phyloP scores from a whole-genome alignment of 768 basidiomycete genomes.

The Daedalea quercina region DNA sequence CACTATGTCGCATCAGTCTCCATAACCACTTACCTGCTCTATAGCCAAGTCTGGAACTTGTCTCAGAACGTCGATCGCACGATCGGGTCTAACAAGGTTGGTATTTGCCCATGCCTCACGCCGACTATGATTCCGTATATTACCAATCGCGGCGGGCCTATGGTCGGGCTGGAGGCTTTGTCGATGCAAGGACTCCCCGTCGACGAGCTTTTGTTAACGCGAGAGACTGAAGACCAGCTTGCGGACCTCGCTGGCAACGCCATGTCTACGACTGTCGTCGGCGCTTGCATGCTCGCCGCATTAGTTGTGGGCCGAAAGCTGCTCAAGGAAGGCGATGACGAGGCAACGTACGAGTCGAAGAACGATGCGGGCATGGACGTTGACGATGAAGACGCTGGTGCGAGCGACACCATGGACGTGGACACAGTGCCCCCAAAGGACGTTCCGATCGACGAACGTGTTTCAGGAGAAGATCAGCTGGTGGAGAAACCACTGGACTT shows the following conservation, averaged over 20 bases:
- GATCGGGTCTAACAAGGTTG: conserved; percentile 71
- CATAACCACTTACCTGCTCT: neutral
- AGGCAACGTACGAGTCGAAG: conserved; percentile 62
- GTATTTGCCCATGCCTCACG: conserved; percentile 89
- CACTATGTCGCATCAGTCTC: neutral
- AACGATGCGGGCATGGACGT: conserved; percentile 26
- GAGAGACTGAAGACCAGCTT: conserved; percentile 89
- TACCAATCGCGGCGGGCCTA: conserved; percentile 91
- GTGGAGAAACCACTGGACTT: conserved; percentile 61
- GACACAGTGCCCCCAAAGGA: conserved; percentile 12
- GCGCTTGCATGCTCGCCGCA: conserved; percentile 80
- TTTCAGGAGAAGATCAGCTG: conserved; percentile 71
- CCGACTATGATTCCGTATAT: conserved; percentile 97
- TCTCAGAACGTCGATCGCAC: conserved; percentile 95
- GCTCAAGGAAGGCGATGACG: conserved; percentile 60
- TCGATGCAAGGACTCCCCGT: conserved; percentile 93
- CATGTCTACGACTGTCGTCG: conserved; percentile 97
- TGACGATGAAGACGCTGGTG: conserved; percentile 36
- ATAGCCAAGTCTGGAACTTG: conserved; percentile 88
- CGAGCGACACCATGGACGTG: conserved; percentile 36
- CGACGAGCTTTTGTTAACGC: conserved; percentile 84
- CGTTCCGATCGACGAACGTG: conserved; percentile 38
- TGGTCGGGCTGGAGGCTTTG: conserved; percentile 89
- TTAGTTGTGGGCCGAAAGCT: conserved; percentile 61
- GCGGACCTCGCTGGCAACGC: conserved; percentile 95